Base-by-base conservation (phyloP, 1,139 yeast genomes). In the Nadsonia commutata region DNA sequence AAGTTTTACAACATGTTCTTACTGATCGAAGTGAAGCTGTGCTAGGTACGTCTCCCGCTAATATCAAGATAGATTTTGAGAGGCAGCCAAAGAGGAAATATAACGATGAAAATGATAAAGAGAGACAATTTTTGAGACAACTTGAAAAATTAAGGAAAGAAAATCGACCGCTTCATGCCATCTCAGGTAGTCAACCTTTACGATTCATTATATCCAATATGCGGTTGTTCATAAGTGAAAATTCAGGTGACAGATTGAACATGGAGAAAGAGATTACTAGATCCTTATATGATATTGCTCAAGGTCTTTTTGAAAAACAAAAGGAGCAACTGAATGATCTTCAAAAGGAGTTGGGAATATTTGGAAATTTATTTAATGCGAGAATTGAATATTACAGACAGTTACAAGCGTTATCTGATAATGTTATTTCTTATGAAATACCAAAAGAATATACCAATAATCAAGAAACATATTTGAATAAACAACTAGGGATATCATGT, bases 331-430 rank as follows among this genome's bases (percentile, higher is more conserved):
- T 43, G 27, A 44, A 49, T 4, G 49, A 45, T 5, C 45, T 49
- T 31, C 52, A 49, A 21, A 19, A 45, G 36, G 46, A 49, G 17
- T 40, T 51, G 17, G 49, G 46, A 22, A 64, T 63, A 38, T 68
- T 83, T 48, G 78, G 84, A 50, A 71, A 72, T 22, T 71, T 82
- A 1, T 88, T 79, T 60, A 90, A 90, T 59, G 67, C 79, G 5
- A 75, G 93, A 47, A 71, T 88, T 40, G 84, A 74, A 40, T 90
- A 86, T 58, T 90, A 78, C 62, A 77, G 78, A 52, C 90, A 84
- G 50, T 68, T 90, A 40, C 98, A 90, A 59, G 80, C 71, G 44
- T 72, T 88, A 31, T 85, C 95, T 0, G 97, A 90, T 59, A 78
- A 78, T 42, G 86, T 85, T 17, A 67, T 56, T 1, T 64, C 57